Evolutionary conservation across 1,139 yeast species (phyloP).

Genomic region (Candida gigantensis): DNA sequence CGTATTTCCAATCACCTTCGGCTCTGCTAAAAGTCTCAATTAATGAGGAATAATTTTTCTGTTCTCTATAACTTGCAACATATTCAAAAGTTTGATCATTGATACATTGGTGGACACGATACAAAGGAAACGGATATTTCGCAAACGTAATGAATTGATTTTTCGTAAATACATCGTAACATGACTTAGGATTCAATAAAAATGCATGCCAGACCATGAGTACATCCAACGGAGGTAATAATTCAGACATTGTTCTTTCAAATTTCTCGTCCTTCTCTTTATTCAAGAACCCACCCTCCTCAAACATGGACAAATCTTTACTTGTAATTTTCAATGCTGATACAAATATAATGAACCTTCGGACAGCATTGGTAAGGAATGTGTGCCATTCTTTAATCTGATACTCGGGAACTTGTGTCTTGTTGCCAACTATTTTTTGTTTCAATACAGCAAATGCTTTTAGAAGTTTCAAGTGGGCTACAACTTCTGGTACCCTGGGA

Average conservation of each 20-base stretch:
- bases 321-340: slow-evolving; percentile 18
- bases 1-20: slow-evolving; percentile 5
- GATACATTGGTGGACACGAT: slow-evolving; percentile 21
- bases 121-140: slow-evolving; percentile 28
- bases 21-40: slow-evolving; percentile 5
- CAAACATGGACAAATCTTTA: too few species aligned
- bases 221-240: slow-evolving; percentile 36
- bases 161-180: too few species aligned
- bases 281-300: too few species aligned
- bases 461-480: slow-evolving; percentile 34
- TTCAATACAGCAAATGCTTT: slow-evolving; percentile 29
- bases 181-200: slow-evolving; percentile 17
- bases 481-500: slow-evolving; percentile 6
- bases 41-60: slow-evolving; percentile 1
- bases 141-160: slow-evolving; percentile 25
- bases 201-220: slow-evolving; percentile 42
- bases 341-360: slow-evolving; percentile 31
- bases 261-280: not conserved
- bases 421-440: slow-evolving; percentile 14
- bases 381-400: slow-evolving; percentile 30
- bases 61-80: slow-evolving; percentile 12
- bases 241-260: not conserved
- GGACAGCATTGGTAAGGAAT: slow-evolving; percentile 28
- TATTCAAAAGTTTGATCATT: slow-evolving; percentile 23
- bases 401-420: slow-evolving; percentile 7